A percentile compares a stretch with the other conserved stretches of the same genome.
Evolutionary conservation across 2,329 filamentous ascomycete species (phyloP).

Genomic region (Claviceps paspali): DNA sequence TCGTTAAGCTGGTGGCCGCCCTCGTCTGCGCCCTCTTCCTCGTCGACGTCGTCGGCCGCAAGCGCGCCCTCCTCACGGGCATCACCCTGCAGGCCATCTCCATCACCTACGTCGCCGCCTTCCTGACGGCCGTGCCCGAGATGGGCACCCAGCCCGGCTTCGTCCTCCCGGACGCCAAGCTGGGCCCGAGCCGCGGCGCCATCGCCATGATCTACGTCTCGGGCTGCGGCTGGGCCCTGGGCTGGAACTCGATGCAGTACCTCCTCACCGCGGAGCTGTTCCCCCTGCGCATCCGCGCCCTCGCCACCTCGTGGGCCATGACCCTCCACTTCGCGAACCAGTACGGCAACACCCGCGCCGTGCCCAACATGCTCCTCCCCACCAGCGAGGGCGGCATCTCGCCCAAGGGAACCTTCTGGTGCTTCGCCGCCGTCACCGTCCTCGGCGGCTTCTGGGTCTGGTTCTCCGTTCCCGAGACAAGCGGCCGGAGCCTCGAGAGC

Average conservation of each 20-base stretch:
- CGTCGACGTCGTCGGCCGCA: conserved; percentile 65
- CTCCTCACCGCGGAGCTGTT: conserved; percentile 66
- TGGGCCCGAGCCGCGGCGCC: conserved; percentile 46
- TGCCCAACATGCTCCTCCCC: conserved; percentile 57
- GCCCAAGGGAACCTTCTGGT: conserved; percentile 60
- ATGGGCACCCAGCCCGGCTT: conserved; percentile 34
- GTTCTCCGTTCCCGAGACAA: conserved; percentile 59
- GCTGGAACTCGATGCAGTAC: conserved; percentile 67
- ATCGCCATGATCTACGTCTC: conserved; percentile 60
- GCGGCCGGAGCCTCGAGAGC: conserved; percentile 47
- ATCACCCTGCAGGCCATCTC: conserved; percentile 44
- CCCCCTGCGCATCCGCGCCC: conserved; percentile 55
- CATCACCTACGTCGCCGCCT: conserved; percentile 48
- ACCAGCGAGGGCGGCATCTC: conserved; percentile 29
- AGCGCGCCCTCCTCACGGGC: conserved; percentile 45
- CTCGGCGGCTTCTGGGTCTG: conserved; percentile 56
- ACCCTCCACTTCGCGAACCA: conserved; percentile 67
- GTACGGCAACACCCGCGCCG: conserved; percentile 61
- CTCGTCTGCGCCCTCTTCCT: conserved; percentile 61
- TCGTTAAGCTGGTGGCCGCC: conserved; percentile 55
- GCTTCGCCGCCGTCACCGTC: conserved; percentile 53
- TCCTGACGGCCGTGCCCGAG: conserved; percentile 46
- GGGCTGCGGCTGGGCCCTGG: conserved; percentile 54
- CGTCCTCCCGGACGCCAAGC: conserved; percentile 30
- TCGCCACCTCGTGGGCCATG: conserved; percentile 60